Percentiles rank a stretch among this genome's conserved stretches.
phyloP scores from a whole-genome alignment of 306 rosid species.

The Ziziphus jujuba region DNA sequence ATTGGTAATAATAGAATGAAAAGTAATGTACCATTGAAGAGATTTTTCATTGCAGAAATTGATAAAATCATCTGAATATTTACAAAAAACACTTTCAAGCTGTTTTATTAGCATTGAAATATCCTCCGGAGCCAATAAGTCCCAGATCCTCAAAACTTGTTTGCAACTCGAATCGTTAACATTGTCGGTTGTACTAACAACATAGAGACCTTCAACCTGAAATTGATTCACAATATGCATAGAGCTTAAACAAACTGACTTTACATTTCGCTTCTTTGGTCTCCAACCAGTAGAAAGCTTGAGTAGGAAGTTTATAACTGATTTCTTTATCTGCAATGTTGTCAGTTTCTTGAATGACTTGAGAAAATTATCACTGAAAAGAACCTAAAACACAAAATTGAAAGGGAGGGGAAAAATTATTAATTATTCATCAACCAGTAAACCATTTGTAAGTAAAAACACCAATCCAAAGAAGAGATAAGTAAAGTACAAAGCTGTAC shows the following conservation, averaged over 20 bases:
- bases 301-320: slow-evolving; percentile 48
- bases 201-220: slow-evolving; percentile 55
- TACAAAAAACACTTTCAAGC: slow-evolving; percentile 52
- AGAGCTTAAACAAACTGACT: slow-evolving; percentile 46
- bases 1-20: background rate
- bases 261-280: slow-evolving; percentile 44
- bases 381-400: slow-evolving; percentile 36
- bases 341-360: slow-evolving; percentile 60
- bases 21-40: slow-evolving; percentile 52
- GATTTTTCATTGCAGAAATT: slow-evolving; percentile 50
- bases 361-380: slow-evolving; percentile 65
- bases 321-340: slow-evolving; percentile 38
- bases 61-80: slow-evolving; percentile 52
- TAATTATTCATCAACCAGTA: no score
- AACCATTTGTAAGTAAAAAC: no score
- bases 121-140: slow-evolving; percentile 51
- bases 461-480: no score
- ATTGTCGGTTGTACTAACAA: slow-evolving; percentile 58
- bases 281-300: slow-evolving; percentile 76
- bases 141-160: slow-evolving; percentile 81
- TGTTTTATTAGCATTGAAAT: slow-evolving; percentile 55
- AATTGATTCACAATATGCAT: slow-evolving; percentile 46
- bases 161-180: slow-evolving; percentile 34
- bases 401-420: no score
- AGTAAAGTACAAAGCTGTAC: slow-evolving; percentile 28